Conservation (phyloP, 257 asterid species). For the Rhazya stricta region DNA sequence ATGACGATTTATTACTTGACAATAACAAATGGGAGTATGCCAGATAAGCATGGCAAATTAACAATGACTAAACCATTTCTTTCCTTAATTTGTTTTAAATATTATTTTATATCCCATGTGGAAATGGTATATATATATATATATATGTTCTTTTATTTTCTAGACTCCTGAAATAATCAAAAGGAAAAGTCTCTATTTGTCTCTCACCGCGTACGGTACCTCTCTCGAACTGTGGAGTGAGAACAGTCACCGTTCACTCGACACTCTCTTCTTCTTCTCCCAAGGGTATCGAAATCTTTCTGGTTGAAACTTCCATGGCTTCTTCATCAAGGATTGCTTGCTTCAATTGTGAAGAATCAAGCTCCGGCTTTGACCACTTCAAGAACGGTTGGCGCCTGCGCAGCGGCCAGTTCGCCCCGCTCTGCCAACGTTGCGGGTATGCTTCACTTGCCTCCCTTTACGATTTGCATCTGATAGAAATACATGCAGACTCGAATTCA, state of each 20-base stretch:
- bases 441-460: background rate
- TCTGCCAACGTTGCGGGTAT: constrained; percentile 38
- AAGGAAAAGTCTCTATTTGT: background rate
- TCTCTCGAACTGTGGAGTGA: background rate
- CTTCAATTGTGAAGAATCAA: constrained; percentile 27
- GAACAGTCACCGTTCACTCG: background rate
- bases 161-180: background rate
- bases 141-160: background rate
- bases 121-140: no score
- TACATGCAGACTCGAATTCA: constrained; percentile 8
- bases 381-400: constrained; percentile 43
- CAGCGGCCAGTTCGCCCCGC: constrained; percentile 36
- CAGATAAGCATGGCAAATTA: no score
- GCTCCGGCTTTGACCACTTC: constrained; percentile 26
- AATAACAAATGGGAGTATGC: no score
- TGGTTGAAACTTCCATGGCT: constrained; percentile 3
- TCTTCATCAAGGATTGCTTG: constrained; percentile 21
- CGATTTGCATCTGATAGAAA: background rate
- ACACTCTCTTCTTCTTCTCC: background rate
- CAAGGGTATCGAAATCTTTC: background rate
- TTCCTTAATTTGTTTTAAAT: no score
- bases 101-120: no score
- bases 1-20: no score
- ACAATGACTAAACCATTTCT: no score
- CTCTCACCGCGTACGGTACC: no score